Base-by-base conservation (phyloP, 2,329 filamentous ascomycete species). In the Alternaria postmessia region DNA sequence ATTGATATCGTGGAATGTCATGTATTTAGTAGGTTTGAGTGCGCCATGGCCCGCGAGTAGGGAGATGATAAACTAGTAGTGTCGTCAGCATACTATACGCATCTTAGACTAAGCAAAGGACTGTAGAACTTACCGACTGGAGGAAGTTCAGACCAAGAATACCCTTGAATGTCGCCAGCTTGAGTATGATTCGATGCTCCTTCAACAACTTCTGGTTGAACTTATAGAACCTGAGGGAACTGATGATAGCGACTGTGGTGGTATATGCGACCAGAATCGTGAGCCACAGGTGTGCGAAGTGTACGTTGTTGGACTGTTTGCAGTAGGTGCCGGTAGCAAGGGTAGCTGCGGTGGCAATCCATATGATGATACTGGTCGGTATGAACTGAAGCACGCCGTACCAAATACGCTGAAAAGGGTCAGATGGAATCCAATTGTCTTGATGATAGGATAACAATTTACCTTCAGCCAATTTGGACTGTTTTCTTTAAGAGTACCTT, bases 271-370 rank as follows among this genome's bases (percentile, higher is more conserved):
- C 71, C 39, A 76, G 47, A 14, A 73, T 55, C 0, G 59, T 62
- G 51, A 76, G 64, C 73, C 73, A 76, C 52, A 77, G 72, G 51
- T 76, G 69, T 7, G 72, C 71, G 54, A 74, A 75, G 41, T 73
- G 67, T 1, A 59, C 34, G 56, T 61, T 74, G 51, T 75, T 75
- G 32, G 70, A 73, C 26, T 67, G 64, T 32, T 62, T 59, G 67
- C 74, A 77, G 57, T 74, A 76, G 18, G 57, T 65, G n/a, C 68
- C 70, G 1, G 57, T 64, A 4, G 72, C 71, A 18, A 75, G 51
- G 8, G 67, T 63, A 20, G 65, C 59, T 16, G 46, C 67, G 2
- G 71, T 74, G 7, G 68, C 67, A 18, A 74, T 57, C 74, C 74
- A 76, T 48, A 76, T 54, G 41, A 74, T 67, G 51, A 74, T 61